Percentiles rank a stretch among this genome's conserved stretches.
These are phyloP conservation scores for Kluyveromyces sp. DNA, from an alignment of 1,139 yeast genomes.

Conservation along the genomic window DNA sequence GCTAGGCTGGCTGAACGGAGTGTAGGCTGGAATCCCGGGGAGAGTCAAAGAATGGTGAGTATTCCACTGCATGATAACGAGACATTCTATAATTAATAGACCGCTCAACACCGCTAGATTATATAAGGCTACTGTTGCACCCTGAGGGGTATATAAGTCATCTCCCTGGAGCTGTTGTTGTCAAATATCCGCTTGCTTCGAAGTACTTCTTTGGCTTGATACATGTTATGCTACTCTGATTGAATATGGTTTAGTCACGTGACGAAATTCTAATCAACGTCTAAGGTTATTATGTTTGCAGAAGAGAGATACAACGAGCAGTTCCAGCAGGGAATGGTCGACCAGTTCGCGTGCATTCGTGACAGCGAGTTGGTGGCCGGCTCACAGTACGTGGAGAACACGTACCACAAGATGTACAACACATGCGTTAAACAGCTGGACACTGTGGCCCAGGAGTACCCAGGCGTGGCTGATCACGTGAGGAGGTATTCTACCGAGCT, in stretches of 20 bases:
- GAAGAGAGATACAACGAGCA: slow-evolving; percentile 6
- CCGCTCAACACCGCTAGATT: no score
- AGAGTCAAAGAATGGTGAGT: not conserved
- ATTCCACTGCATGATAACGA: not conserved
- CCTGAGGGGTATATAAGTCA: not conserved
- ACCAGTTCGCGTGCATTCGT: slow-evolving; percentile 5
- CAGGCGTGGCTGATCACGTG: slow-evolving; percentile 8
- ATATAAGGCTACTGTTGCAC: not conserved
- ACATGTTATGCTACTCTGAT: no score
- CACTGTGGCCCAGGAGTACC: slow-evolving; percentile 4
- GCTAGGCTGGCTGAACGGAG: no score
- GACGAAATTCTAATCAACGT: no score
- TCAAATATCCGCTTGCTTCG: not conserved
- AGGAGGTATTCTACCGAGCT: slow-evolving; percentile 10
- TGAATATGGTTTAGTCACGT: no score
- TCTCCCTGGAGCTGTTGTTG: not conserved
- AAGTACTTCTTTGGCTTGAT: no score
- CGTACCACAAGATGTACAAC: not conserved
- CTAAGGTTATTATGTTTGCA: no score
- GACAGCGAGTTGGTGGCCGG: slow-evolving; percentile 4
- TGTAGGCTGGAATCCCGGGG: no score
- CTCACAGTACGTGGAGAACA: slow-evolving; percentile 1
- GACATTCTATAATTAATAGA: not conserved
- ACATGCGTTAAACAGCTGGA: slow-evolving; percentile 9
- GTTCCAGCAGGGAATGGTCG: slow-evolving; percentile 7